phyloP scores from a whole-genome alignment of 2,329 filamentous ascomycete genomes.

The Simplicillium aogashimaense region DNA sequence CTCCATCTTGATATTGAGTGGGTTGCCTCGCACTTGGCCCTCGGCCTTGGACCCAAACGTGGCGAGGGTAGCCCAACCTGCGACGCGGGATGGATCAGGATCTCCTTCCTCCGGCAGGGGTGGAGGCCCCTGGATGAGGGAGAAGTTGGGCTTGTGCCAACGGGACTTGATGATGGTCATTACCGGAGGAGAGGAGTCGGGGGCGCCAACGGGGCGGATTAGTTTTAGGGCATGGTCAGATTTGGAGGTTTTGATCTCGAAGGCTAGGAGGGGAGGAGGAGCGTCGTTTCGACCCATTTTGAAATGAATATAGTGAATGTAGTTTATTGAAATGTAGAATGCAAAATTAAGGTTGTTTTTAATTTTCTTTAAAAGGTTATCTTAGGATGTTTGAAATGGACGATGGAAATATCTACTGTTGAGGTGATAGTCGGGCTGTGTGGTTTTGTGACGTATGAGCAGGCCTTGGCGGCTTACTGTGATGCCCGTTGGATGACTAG shows the following conservation, averaged over 20 bases:
- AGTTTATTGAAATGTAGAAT: no score
- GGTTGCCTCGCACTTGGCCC: slow-evolving; percentile 11
- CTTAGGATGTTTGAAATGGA: no score
- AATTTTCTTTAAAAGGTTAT: no score
- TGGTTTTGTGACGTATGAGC: no score
- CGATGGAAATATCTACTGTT: no score
- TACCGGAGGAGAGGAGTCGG: slow-evolving; percentile 10
- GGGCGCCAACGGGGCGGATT: slow-evolving; percentile 7
- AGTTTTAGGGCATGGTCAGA: slow-evolving; percentile 7
- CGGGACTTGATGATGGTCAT: slow-evolving; percentile 10
- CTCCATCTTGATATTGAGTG: slow-evolving; percentile 9
- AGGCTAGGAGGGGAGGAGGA: slow-evolving; percentile 4
- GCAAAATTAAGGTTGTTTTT: no score
- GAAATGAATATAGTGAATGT: no score
- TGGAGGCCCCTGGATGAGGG: slow-evolving; percentile 4
- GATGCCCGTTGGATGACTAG: no score
- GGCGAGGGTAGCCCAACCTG: slow-evolving; percentile 12
- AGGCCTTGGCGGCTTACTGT: no score
- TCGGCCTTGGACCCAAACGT: slow-evolving; percentile 8
- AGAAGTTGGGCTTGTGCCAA: slow-evolving; percentile 8
- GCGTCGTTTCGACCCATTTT: slow-evolving; percentile 4
- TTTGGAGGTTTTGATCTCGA: slow-evolving; percentile 6
- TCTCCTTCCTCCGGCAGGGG: slow-evolving; percentile 3
- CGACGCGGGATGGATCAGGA: slow-evolving; percentile 6
- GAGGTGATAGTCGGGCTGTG: no score